A percentile compares a stretch with the other conserved stretches of the same genome.
Conservation (phyloP, 257 asterid genomes). For the Echites panduratus region DNA sequence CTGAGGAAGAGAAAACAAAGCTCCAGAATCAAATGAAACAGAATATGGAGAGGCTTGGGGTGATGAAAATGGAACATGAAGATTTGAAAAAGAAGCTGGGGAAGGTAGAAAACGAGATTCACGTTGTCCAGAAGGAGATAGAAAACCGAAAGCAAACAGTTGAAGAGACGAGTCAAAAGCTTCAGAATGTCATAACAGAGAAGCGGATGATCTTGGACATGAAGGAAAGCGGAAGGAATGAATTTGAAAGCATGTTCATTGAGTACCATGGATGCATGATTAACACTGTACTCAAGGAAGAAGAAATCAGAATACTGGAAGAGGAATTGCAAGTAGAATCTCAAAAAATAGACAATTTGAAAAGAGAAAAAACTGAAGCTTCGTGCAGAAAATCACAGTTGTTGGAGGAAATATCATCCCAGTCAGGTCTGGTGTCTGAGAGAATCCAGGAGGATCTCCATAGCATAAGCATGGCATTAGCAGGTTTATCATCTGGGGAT, state of each 20-base stretch:
- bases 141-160: conserved; percentile 26
- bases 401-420: conserved; percentile 38
- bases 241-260: conserved; percentile 45
- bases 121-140: conserved; percentile 36
- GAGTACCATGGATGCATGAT: conserved; percentile 57
- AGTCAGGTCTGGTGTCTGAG: conserved; percentile 44
- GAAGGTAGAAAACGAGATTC: conserved; percentile 41
- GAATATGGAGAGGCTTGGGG: conserved; percentile 42
- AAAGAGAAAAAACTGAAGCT: conserved; percentile 35
- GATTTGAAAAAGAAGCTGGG: conserved; percentile 35
- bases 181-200: conserved; percentile 42
- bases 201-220: conserved; percentile 52
- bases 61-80: conserved; percentile 44
- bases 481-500: conserved; percentile 28
- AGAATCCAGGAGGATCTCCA: conserved; percentile 62
- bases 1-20: conserved; percentile 72
- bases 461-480: conserved; percentile 37
- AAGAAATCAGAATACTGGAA: conserved; percentile 48
- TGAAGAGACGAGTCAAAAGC: conserved; percentile 46
- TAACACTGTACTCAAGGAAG: conserved; percentile 55
- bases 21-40: conserved; percentile 55
- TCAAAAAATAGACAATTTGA: conserved; percentile 32
- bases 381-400: conserved; percentile 33
- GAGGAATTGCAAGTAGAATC: conserved; percentile 43
- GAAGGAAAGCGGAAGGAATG: conserved; percentile 42